phyloP scores from a whole-genome alignment of 2,329 filamentous ascomycete species.

The Monilinia polystroma region DNA sequence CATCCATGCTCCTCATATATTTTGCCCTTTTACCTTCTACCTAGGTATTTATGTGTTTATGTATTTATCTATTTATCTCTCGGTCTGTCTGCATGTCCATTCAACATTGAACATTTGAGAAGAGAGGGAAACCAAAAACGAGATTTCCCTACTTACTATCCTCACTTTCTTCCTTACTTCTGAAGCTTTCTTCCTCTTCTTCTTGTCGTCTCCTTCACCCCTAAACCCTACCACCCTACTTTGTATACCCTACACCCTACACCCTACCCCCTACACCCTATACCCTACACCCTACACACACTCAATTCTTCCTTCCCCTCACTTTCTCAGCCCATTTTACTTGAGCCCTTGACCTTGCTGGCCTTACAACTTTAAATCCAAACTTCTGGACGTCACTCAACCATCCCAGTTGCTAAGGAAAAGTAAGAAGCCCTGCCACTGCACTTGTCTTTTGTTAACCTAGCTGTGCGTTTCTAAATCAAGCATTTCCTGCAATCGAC shows the following conservation, averaged over 20 bases:
- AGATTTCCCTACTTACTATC: too few relatives aligned
- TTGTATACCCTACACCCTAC: too few relatives aligned
- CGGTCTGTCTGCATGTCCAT: too few relatives aligned
- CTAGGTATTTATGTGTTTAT: too few relatives aligned
- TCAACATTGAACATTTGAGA: too few relatives aligned
- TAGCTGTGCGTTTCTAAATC: conserved; percentile 7
- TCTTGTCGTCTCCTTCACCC: neutral
- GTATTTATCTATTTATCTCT: too few relatives aligned
- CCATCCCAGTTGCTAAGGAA: conserved; percentile 11
- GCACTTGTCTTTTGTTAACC: conserved; percentile 18
- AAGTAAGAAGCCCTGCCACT: conserved; percentile 1
- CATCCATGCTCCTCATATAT: too few relatives aligned
- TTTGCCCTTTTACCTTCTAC: too few relatives aligned
- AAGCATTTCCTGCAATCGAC: conserved; percentile 23
- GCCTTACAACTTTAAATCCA: conserved; percentile 9
- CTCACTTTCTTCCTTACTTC: too few relatives aligned
- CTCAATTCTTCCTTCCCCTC: conserved; percentile 8
- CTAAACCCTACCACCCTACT: neutral
- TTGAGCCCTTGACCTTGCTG: conserved; percentile 18
- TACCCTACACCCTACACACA: neutral
- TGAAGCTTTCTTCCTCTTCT: neutral
- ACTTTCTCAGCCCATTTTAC: neutral
- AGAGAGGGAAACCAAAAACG: too few relatives aligned
- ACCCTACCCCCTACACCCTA: too few relatives aligned
- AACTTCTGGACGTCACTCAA: conserved; percentile 17